These are phyloP conservation scores for Pseudognaphalium luteoalbum DNA, from an alignment of 129 eudicot genomes.

Conservation along the genomic window DNA sequence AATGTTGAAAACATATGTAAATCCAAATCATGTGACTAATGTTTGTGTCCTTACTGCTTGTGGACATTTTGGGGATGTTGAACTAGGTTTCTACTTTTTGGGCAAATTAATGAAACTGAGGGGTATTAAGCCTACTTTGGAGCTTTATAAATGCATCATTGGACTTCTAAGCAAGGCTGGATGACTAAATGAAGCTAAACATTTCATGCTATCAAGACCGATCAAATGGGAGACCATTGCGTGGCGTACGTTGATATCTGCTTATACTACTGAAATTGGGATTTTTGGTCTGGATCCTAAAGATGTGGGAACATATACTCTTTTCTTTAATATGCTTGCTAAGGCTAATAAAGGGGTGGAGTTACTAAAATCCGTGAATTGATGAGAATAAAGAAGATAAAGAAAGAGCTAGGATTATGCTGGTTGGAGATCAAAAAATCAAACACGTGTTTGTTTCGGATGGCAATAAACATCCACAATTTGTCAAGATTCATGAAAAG, in stretches of 20 bases:
- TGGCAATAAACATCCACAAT: conserved; percentile 52
- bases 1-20: conserved; percentile 47
- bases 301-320: conserved; percentile 60
- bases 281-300: conserved; percentile 47
- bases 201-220: conserved; percentile 46
- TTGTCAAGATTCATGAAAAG: conserved; percentile 56
- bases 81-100: conserved; percentile 62
- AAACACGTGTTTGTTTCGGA: conserved; percentile 37
- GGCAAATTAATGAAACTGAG: conserved; percentile 41
- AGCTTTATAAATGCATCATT: conserved; percentile 66
- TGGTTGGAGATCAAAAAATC: conserved; percentile 35
- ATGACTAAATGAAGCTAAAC: conserved; percentile 50
- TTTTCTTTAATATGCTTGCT: conserved; percentile 65
- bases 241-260: conserved; percentile 66
- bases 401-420: conserved; percentile 30
- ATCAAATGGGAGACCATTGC: conserved; percentile 57
- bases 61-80: conserved; percentile 55
- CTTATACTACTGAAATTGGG: conserved; percentile 55
- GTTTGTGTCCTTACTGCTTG: conserved; percentile 62
- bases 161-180: conserved; percentile 65
- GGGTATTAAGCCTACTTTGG: conserved; percentile 56
- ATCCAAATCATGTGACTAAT: conserved; percentile 54
- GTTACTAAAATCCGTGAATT: conserved; percentile 16
- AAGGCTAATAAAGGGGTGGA: conserved; percentile 34
- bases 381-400: conserved; percentile 24